Evolutionary conservation across 495 filamentous ascomycete genomes (phyloP).

Genomic region (Cladorrhinum samala): DNA sequence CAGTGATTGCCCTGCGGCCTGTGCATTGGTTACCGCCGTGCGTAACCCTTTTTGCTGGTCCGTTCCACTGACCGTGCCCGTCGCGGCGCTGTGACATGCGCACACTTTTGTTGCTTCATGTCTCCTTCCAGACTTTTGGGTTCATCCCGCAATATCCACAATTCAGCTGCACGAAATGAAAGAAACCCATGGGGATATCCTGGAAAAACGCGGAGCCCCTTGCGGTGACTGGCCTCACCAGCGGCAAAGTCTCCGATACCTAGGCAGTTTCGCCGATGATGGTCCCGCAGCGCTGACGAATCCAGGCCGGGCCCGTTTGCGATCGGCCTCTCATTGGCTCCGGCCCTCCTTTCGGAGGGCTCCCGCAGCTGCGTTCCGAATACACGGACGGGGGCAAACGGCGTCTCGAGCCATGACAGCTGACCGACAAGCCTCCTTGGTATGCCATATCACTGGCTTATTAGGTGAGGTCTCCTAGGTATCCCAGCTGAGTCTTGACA

Average conservation of each 20-base stretch:
- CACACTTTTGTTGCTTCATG: not conserved
- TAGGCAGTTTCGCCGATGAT: no score
- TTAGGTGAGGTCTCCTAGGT: not conserved
- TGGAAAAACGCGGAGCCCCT: no score
- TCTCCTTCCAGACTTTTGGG: not conserved
- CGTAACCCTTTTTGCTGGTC: no score
- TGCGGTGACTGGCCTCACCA: slow-evolving; percentile 6
- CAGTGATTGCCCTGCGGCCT: slow-evolving; percentile 3
- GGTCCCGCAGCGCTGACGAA: not conserved
- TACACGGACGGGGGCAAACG: not conserved
- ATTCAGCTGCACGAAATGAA: not conserved
- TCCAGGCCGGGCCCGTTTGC: slow-evolving; percentile 7
- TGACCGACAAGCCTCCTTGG: not conserved
- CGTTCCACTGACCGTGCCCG: no score
- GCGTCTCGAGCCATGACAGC: not conserved
- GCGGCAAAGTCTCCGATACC: not conserved
- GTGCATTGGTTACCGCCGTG: slow-evolving; percentile 7
- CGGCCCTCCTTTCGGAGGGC: not conserved
- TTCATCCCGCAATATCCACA: not conserved
- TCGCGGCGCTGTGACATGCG: not conserved
- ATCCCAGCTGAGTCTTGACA: not conserved
- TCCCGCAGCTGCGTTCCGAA: not conserved
- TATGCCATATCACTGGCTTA: not conserved
- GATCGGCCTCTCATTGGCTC: slow-evolving; percentile 8
- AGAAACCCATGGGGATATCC: not conserved